These are phyloP conservation scores for Pisolithus marmoratus DNA, from an alignment of 768 basidiomycete species.

Conservation along the genomic window DNA sequence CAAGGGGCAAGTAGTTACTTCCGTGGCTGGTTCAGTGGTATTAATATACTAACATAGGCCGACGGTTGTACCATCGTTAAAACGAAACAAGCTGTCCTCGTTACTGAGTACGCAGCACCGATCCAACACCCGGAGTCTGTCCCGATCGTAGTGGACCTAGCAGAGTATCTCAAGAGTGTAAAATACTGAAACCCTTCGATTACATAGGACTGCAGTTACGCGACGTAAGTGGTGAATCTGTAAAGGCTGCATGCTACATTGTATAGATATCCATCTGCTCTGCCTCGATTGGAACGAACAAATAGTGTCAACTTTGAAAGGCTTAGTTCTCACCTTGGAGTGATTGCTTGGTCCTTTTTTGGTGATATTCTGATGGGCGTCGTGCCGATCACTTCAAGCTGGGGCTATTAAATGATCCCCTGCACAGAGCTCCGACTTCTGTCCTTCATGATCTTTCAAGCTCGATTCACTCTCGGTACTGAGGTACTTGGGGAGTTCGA, in stretches of 20 bases:
- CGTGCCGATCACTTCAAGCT: too few species aligned
- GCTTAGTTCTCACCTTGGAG: too few species aligned
- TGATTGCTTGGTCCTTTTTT: too few species aligned
- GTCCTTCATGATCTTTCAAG: background rate
- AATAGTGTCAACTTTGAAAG: too few species aligned
- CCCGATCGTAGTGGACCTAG: slow-evolving; percentile 59
- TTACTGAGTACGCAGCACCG: slow-evolving; percentile 68
- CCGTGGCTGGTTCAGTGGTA: background rate
- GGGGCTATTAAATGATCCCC: background rate
- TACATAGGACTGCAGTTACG: background rate
- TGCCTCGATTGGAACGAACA: background rate
- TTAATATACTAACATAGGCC: slow-evolving; percentile 37
- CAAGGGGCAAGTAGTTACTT: slow-evolving; percentile 49
- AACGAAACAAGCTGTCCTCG: slow-evolving; percentile 81
- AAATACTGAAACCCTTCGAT: slow-evolving; percentile 39
- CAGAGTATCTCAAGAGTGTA: slow-evolving; percentile 67
- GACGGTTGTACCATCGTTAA: slow-evolving; percentile 72
- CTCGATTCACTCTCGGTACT: background rate
- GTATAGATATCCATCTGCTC: slow-evolving; percentile 1
- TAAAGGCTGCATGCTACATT: background rate
- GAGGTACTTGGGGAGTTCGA: slow-evolving; percentile 51
- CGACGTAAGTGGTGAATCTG: too few species aligned
- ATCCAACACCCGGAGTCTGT: slow-evolving; percentile 62
- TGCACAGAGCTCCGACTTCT: background rate
- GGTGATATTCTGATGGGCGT: too few species aligned